These are phyloP conservation scores for Westerdykella sp. DNA, from an alignment of 2,329 filamentous ascomycete species.

Conservation along the genomic window DNA sequence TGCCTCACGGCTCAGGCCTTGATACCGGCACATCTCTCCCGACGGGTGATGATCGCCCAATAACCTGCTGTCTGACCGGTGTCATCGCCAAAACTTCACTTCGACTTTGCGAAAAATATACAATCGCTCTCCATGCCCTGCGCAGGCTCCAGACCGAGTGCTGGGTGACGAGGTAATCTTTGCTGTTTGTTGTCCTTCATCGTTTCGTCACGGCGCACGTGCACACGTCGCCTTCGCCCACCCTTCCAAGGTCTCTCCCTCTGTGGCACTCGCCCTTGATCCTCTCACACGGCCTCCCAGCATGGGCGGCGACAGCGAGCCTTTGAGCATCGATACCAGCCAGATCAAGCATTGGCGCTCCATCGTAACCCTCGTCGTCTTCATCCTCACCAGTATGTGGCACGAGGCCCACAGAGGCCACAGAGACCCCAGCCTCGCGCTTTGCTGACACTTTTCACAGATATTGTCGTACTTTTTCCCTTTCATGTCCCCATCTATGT, in stretches of 20 bases:
- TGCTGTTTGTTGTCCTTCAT: background rate
- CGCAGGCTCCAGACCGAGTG: background rate
- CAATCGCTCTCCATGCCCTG: background rate
- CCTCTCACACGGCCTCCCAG: background rate
- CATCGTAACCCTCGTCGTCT: conserved; percentile 63
- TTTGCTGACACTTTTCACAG: conserved; percentile 36
- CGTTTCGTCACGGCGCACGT: background rate
- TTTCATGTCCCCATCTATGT: conserved; percentile 59
- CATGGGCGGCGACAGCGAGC: conserved; percentile 14
- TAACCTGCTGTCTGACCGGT: too few relatives aligned
- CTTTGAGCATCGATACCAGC: conserved; percentile 43
- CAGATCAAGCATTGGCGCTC: conserved; percentile 61
- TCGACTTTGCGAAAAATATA: background rate
- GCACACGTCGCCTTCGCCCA: background rate
- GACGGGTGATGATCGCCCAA: too few relatives aligned
- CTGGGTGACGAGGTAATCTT: background rate
- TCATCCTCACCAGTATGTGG: conserved; percentile 62
- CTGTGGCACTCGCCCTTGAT: background rate
- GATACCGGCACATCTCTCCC: too few relatives aligned
- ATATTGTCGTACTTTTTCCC: conserved; percentile 63
- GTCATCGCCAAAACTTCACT: too few relatives aligned
- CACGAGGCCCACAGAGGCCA: background rate
- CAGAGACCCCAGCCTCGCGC: background rate
- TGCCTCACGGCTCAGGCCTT: too few relatives aligned
- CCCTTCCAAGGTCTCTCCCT: too few relatives aligned